phyloP scores from a whole-genome alignment of 257 asterid species.

The Lantana camara region DNA sequence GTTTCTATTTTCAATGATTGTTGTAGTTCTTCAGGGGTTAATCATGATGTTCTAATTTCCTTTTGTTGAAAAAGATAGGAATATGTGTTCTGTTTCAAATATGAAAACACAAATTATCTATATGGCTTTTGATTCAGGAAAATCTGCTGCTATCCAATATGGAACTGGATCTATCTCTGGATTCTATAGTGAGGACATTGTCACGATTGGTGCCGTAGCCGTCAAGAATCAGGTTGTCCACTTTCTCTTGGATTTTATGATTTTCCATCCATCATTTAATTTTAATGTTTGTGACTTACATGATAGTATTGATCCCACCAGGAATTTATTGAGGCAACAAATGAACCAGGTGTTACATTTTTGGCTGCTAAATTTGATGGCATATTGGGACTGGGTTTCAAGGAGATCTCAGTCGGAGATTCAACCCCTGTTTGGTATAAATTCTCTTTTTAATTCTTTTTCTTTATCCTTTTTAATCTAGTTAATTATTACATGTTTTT shows the following conservation, averaged over 20 bases:
- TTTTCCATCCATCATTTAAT: not conserved
- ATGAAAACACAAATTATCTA: not conserved
- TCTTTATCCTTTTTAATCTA: no score
- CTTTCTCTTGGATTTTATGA: not conserved
- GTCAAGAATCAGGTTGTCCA: conserved; percentile 63
- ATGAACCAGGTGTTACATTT: conserved; percentile 88
- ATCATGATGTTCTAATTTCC: no score
- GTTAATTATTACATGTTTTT: no score
- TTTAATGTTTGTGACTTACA: not conserved
- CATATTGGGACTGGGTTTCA: conserved; percentile 91
- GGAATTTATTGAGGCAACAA: conserved; percentile 94
- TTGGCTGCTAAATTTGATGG: conserved; percentile 94
- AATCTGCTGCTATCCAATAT: conserved; percentile 80
- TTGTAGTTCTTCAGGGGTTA: no score
- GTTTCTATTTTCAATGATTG: no score
- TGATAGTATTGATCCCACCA: conserved; percentile 23
- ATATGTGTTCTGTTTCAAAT: not conserved
- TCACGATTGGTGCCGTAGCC: conserved; percentile 69
- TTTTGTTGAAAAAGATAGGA: not conserved
- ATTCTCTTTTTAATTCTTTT: not conserved
- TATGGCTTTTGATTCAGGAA: conserved; percentile 48
- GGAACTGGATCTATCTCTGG: conserved; percentile 97
- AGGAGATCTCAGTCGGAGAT: conserved; percentile 89
- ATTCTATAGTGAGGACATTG: conserved; percentile 67
- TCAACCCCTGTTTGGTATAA: conserved; percentile 80